Evolutionary conservation across 2,329 filamentous ascomycete genomes (phyloP).

Genomic region (Ophiostoma perfectum): DNA sequence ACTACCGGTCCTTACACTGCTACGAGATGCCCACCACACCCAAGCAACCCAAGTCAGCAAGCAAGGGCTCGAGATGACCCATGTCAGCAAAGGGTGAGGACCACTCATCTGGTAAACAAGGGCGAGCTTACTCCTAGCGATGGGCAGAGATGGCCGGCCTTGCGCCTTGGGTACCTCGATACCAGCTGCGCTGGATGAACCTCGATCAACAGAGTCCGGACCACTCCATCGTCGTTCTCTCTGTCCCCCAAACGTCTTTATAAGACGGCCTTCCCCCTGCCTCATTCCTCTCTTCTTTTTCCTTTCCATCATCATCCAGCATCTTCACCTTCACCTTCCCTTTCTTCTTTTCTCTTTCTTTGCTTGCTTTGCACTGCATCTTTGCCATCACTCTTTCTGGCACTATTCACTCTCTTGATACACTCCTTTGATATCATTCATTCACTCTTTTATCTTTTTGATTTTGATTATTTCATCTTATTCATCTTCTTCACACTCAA

Average conservation of each 20-base stretch:
- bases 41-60: neutral
- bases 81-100: constrained; percentile 2
- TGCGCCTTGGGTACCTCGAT: neutral
- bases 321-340: constrained; percentile 15
- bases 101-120: neutral
- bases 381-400: constrained; percentile 17
- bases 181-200: neutral
- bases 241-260: constrained; percentile 15
- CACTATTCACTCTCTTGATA: constrained; percentile 15
- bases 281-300: constrained; percentile 10
- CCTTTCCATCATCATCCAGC: constrained; percentile 20
- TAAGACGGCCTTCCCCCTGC: constrained; percentile 18
- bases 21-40: neutral
- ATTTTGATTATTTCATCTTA: neutral
- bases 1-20: neutral
- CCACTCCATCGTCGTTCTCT: neutral
- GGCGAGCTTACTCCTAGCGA: neutral
- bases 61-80: constrained; percentile 4
- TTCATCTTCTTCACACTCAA: neutral
- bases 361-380: constrained; percentile 12
- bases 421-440: constrained; percentile 20
- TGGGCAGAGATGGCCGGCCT: neutral
- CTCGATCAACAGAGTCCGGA: neutral
- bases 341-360: neutral
- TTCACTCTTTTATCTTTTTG: neutral